Base-by-base conservation (phyloP, 139 green algal genomes). In the Coelastrella sp. region DNA sequence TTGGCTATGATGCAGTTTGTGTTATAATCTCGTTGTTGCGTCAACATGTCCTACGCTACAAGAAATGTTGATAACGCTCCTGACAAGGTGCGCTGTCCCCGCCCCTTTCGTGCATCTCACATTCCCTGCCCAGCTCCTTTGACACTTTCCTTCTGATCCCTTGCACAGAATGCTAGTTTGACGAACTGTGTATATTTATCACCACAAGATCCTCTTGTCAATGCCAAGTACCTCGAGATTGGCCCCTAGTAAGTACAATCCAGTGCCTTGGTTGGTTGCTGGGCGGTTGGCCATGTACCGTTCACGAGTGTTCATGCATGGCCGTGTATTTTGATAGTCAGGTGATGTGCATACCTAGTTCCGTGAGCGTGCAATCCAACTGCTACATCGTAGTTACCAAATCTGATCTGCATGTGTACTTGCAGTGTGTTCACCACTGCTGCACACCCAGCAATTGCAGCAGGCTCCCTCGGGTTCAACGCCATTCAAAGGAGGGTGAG, bases 401-500 rank as follows among this genome's bases (percentile, higher is more conserved):
- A 13, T 57, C 45, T 57, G 11, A 57, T 13, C 11, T 57, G 7
- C 11, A 11, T 2, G 7, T 48, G 2, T 62, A 85, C 88, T 4
- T 94, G 91, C 88, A 98, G 93, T n/a, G 89, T 98, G 0, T 95
- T 96, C 85, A 85, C 76, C 23, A 80, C 95, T 5, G 37, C 50
- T 8, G 37, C 78, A 0, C 90, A 98, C 50, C 71, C 85, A 0
- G 43, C 45, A 0, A 85, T 98, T 0, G 38, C 90, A 1, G 59
- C 82, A 13, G 95, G 94, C 1, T 51, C 27, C 4, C 51, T 99
- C 5, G 97, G 87, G 0, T 86, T 99, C 23, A 99, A 98, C 66
- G 89, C 89, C 9, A 71, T 98, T 32, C 97, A 99, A 73, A 85
- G 97, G 0, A 92, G 91, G 90, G 92, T 94, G 41, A 83, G 85